Conservation (phyloP, 768 basidiomycete species). For the Leccinum imitatum region DNA sequence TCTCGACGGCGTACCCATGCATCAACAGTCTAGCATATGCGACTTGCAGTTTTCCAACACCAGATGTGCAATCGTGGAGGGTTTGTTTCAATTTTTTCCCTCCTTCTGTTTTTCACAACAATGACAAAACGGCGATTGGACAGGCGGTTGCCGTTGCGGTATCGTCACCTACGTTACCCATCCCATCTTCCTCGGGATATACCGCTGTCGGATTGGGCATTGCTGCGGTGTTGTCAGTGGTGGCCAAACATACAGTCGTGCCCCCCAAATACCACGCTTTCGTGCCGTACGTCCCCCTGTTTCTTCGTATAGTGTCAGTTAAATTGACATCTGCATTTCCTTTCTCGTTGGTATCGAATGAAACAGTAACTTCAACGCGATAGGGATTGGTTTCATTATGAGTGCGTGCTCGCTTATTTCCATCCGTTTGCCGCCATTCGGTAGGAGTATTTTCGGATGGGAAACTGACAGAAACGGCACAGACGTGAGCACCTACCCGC, state of each 20-base stretch:
- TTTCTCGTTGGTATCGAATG: not conserved
- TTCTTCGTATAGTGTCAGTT: not conserved
- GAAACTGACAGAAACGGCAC: not conserved
- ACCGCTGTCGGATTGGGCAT: slow-evolving; percentile 55
- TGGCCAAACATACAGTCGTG: slow-evolving; percentile 37
- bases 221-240: slow-evolving; percentile 42
- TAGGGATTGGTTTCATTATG: slow-evolving; percentile 18
- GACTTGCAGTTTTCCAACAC: slow-evolving; percentile 23
- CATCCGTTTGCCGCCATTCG: not conserved
- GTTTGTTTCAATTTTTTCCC: not conserved
- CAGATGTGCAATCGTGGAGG: slow-evolving; percentile 27
- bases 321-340: not conserved
- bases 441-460: not conserved
- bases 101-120: not conserved
- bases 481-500: slow-evolving; percentile 25
- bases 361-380: slow-evolving; percentile 28
- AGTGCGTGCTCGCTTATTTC: not conserved
- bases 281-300: slow-evolving; percentile 19
- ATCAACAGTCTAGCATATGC: slow-evolving; percentile 36
- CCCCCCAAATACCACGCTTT: slow-evolving; percentile 24
- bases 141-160: slow-evolving; percentile 22
- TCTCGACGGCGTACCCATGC: slow-evolving; percentile 61
- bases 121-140: not conserved
- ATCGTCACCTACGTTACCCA: slow-evolving; percentile 30
- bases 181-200: slow-evolving; percentile 55